Percentiles rank a stretch among this genome's conserved stretches.
Evolutionary conservation across 106 monocot genomes (phyloP).

Genomic region (Allium cepa): DNA sequence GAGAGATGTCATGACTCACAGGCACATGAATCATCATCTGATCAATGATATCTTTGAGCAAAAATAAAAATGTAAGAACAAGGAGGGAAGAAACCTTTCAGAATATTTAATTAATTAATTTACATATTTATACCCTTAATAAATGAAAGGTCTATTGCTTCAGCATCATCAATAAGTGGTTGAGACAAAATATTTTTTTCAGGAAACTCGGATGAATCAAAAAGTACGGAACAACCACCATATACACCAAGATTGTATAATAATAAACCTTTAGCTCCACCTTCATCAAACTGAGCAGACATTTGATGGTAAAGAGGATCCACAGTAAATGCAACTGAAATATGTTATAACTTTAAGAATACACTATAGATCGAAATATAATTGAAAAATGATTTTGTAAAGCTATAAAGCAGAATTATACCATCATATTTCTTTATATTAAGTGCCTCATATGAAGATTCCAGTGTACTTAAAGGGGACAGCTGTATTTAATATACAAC

Average conservation of each 20-base stretch:
- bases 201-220: conserved; percentile 88
- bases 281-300: conserved; percentile 98
- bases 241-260: conserved; percentile 88
- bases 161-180: conserved; percentile 16
- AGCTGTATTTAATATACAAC: conserved; percentile 36
- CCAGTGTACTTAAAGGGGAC: conserved; percentile 87
- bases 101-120: background rate
- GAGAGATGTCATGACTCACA: conserved; percentile 57
- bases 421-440: conserved; percentile 99
- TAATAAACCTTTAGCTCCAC: conserved; percentile 90
- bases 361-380: too few species aligned
- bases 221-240: conserved; percentile 77
- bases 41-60: conserved; percentile 52
- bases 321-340: conserved; percentile 79
- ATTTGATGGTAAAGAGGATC: conserved; percentile 99
- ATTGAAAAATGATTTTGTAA: too few species aligned
- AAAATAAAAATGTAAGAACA: background rate
- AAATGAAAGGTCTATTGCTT: conserved; percentile 50
- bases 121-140: background rate
- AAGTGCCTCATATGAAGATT: conserved; percentile 87
- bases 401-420: conserved; percentile 12
- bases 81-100: background rate
- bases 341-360: conserved; percentile 1
- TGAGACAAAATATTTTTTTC: conserved; percentile 45
- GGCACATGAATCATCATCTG: conserved; percentile 60